Conservation (phyloP, 2,329 filamentous ascomycete species). For the Penicillium freii region DNA sequence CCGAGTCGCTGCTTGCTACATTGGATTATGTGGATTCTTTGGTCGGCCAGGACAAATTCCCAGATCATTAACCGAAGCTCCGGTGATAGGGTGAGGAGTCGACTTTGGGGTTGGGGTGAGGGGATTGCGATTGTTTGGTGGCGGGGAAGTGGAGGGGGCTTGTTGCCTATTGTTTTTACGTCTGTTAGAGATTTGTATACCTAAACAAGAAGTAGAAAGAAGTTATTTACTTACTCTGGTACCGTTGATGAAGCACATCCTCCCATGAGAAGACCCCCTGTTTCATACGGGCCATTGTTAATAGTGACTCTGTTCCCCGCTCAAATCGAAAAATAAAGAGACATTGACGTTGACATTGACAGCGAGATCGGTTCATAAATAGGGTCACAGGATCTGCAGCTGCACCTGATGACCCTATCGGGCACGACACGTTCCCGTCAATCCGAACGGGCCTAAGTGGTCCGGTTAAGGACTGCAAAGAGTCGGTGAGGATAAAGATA, state of each 20-base stretch:
- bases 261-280: conserved; percentile 43
- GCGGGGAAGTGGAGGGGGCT: conserved; percentile 26
- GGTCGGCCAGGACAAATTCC: conserved; percentile 33
- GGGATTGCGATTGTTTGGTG: conserved; percentile 11
- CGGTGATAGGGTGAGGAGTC: conserved; percentile 34
- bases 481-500: conserved; percentile 6
- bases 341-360: background rate
- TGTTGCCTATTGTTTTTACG: conserved; percentile 26
- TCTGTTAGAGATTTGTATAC: background rate
- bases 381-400: background rate
- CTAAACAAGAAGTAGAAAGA: too few species aligned
- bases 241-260: conserved; percentile 41
- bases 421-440: conserved; percentile 13
- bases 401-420: conserved; percentile 14
- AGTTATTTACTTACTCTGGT: conserved; percentile 35
- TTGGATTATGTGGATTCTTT: conserved; percentile 39
- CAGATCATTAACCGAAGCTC: conserved; percentile 41
- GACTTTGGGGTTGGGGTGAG: conserved; percentile 26
- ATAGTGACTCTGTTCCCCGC: background rate
- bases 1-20: conserved; percentile 32
- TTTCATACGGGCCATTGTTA: conserved; percentile 35
- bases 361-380: background rate
- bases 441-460: conserved; percentile 6
- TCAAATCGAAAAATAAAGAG: background rate
- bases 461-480: conserved; percentile 5